These are phyloP conservation scores for Yamadazyma taylorii DNA, from an alignment of 1,139 yeast species.

Conservation along the genomic window DNA sequence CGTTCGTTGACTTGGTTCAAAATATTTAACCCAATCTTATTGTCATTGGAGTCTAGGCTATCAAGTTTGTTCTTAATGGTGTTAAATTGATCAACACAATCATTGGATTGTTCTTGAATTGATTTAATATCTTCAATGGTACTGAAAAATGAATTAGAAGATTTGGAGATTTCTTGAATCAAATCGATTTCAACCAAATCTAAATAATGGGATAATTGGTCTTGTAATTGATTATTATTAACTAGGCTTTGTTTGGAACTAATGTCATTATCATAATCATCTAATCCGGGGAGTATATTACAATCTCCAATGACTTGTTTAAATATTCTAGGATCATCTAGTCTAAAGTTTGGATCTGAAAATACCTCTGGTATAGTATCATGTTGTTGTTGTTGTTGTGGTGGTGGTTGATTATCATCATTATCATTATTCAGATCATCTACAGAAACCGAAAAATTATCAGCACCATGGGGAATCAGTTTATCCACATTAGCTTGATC, in stretches of 20 bases:
- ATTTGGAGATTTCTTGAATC: conserved; percentile 78
- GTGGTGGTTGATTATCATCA: conserved; percentile 6
- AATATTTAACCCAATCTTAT: conserved; percentile 53
- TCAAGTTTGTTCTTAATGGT: conserved; percentile 43
- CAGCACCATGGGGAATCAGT: background rate
- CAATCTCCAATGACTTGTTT: conserved; percentile 65
- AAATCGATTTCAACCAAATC: conserved; percentile 83
- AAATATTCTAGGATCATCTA: conserved; percentile 88
- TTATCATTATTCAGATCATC: conserved; percentile 10
- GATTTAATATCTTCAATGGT: conserved; percentile 76
- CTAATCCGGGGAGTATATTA: conserved; percentile 32
- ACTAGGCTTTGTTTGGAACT: conserved; percentile 13
- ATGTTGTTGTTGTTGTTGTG: conserved; percentile 15
- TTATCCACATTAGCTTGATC: conserved; percentile 17
- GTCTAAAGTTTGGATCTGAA: conserved; percentile 64
- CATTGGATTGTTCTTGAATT: conserved; percentile 57
- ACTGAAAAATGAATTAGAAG: conserved; percentile 80
- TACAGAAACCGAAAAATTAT: conserved; percentile 8
- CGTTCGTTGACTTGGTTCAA: conserved; percentile 53
- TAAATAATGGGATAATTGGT: conserved; percentile 74
- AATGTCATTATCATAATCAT: conserved; percentile 17
- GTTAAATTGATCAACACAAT: conserved; percentile 50
- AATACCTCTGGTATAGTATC: conserved; percentile 65
- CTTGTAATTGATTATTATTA: conserved; percentile 66
- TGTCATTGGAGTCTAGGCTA: conserved; percentile 48